These are phyloP conservation scores for Apiospora sp. DNA, from an alignment of 2,329 filamentous ascomycete genomes.

Conservation along the genomic window DNA sequence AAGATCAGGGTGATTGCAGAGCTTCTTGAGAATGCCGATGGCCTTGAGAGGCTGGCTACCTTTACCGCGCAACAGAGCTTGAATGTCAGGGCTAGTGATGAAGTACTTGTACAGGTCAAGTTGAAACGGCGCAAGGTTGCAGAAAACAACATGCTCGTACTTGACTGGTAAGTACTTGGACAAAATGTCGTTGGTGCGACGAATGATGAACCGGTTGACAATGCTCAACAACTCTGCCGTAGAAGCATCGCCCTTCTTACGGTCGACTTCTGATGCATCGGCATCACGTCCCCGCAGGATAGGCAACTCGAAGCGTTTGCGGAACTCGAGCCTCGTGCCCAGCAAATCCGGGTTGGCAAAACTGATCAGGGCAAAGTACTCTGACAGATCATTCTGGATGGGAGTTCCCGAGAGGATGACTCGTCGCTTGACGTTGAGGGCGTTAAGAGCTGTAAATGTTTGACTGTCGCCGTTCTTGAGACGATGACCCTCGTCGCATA, in stretches of 20 bases:
- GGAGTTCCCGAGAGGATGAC: constrained; percentile 97
- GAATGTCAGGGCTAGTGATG: constrained; percentile 93
- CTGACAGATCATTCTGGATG: constrained; percentile 97
- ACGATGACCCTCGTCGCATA: constrained; percentile 96
- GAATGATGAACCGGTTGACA: constrained; percentile 98
- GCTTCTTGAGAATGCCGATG: constrained; percentile 95
- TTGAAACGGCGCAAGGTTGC: constrained; percentile 92
- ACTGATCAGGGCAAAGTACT: constrained; percentile 95
- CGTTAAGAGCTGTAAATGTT: constrained; percentile 91
- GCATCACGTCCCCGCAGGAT: constrained; percentile 93
- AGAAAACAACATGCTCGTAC: constrained; percentile 99
- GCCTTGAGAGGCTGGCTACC: constrained; percentile 96
- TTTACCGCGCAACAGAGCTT: constrained; percentile 88
- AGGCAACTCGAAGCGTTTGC: constrained; percentile 91
- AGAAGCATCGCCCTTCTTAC: constrained; percentile 83
- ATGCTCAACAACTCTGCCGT: constrained; percentile 80
- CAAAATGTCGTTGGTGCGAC: constrained; percentile 95
- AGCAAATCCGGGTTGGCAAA: constrained; percentile 95
- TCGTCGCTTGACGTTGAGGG: constrained; percentile 85
- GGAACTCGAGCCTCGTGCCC: constrained; percentile 88
- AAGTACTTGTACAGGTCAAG: constrained; percentile 96
- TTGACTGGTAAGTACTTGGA: constrained; percentile 98
- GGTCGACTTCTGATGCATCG: constrained; percentile 82
- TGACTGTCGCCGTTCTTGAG: constrained; percentile 97
- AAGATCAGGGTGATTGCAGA: constrained; percentile 97